Evolutionary conservation across 441 rosid species (phyloP), one percentile per base, ranked within the genome.

Genomic region (Manihot esculenta): DNA sequence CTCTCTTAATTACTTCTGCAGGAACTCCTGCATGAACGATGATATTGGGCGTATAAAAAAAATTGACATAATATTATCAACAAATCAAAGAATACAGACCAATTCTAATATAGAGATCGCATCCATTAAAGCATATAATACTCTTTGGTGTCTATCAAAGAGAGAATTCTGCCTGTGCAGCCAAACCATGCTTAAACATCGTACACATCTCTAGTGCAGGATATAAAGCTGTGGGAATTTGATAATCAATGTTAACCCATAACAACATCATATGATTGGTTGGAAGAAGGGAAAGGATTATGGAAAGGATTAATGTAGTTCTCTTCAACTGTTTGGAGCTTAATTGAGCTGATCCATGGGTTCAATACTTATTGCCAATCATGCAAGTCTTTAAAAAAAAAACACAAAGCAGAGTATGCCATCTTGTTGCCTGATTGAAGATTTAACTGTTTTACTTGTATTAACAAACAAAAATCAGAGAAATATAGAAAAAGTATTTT

Each of bases 1-100:
- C 97, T 83, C 99, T 89, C 78, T 83, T 84, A 72, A 92, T 86
- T 27, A 92, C 88, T 77, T 92, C 94, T 77, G 82, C 89, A 5
- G 94, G 97, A 26, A 95, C 84, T 57, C 99, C 98, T 94, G 72
- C 71, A 77, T 30, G 57, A 58, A 76, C 47, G 23, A 65, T 51
- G 24, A 13, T 61, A 57, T 23, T 30, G 13, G 12, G 64, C 70
- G 65, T 70, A 38, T 49, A 53, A 73, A 41, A 56, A 62, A 33
- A 2, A 18, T 51, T 49, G 45, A 48, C 27, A 41, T 54, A 11
- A 50, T 42, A 47, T 12, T 20, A 7, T 13, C 61, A 35, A 18
- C 23, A 7, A 41, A 13, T 50, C 62, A 42, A 5, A 27, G 51
- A 61, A 15, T n/a, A 51, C 12, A 17, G n/a, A n/a, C 10, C 38